phyloP scores from a whole-genome alignment of 257 asterid species.

The Solanum gandarillasii region DNA sequence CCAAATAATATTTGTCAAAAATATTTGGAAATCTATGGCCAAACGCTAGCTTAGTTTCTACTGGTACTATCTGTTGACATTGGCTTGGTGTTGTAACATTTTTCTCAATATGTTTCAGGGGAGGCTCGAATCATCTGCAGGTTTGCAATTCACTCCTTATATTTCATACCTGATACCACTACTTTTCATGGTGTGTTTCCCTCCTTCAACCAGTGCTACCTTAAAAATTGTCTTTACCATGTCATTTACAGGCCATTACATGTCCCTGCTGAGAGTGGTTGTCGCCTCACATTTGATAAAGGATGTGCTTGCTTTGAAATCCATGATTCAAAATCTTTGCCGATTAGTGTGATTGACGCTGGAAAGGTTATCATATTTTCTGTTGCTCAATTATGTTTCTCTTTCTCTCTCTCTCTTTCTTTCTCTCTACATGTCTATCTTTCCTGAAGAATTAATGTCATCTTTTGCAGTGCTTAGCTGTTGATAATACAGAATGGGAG shows the following conservation, averaged over 20 bases:
- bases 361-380: slow-evolving; percentile 29
- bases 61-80: background rate
- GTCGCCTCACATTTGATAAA: slow-evolving; percentile 15
- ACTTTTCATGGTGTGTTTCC: background rate
- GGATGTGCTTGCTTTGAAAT: slow-evolving; percentile 20
- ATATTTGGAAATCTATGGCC: too few species aligned
- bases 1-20: too few species aligned
- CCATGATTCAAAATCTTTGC: slow-evolving; percentile 34
- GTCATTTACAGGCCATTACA: slow-evolving; percentile 38
- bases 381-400: background rate
- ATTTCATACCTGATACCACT: background rate
- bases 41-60: background rate
- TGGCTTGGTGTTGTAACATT: background rate
- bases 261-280: slow-evolving; percentile 38
- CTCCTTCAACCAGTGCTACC: background rate
- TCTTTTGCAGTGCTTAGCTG: slow-evolving; percentile 36
- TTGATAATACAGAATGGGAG: slow-evolving; percentile 35
- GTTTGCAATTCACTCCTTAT: slow-evolving; percentile 18
- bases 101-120: slow-evolving; percentile 25
- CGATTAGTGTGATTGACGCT: slow-evolving; percentile 52
- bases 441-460: background rate
- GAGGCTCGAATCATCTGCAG: slow-evolving; percentile 68
- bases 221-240: background rate
- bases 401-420: background rate
- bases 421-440: background rate